Evolutionary conservation across 345 rosid genomes (phyloP).

Genomic region (Populus simonii): DNA sequence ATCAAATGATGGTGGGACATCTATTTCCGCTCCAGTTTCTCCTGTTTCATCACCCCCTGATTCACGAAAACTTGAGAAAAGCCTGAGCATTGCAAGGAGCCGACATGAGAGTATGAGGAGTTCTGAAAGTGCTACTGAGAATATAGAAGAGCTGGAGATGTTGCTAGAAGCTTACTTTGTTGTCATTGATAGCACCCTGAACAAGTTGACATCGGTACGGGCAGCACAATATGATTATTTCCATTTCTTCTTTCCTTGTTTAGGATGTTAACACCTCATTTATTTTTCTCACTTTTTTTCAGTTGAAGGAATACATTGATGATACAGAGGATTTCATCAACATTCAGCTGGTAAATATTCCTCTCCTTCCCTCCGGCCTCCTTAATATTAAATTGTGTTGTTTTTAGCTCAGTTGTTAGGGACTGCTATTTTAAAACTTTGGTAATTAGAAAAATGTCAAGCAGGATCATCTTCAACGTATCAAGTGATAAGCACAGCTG

Average conservation of each 20-base stretch:
- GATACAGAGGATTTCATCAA: slow-evolving; percentile 97
- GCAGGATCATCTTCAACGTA: background rate
- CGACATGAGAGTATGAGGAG: slow-evolving; percentile 90
- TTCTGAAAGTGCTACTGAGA: slow-evolving; percentile 65
- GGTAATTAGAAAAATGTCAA: background rate
- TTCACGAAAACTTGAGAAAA: slow-evolving; percentile 72
- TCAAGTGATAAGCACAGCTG: background rate
- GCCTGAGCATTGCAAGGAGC: slow-evolving; percentile 86
- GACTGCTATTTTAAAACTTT: background rate
- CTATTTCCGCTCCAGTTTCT: slow-evolving; percentile 90
- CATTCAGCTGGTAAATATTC: slow-evolving; percentile 61
- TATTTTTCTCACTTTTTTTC: slow-evolving; percentile 27
- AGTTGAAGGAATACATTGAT: slow-evolving; percentile 97
- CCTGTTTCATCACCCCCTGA: slow-evolving; percentile 91
- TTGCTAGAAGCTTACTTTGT: slow-evolving; percentile 98
- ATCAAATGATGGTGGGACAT: slow-evolving; percentile 65
- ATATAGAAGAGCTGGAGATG: slow-evolving; percentile 95
- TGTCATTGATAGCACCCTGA: slow-evolving; percentile 88
- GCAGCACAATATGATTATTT: background rate
- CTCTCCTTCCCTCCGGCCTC: background rate
- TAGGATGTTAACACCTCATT: background rate
- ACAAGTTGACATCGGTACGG: slow-evolving; percentile 90
- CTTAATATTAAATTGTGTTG: background rate
- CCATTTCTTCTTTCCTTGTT: background rate
- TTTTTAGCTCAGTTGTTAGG: background rate